phyloP scores from a whole-genome alignment of 768 basidiomycete species.

The Favolaschia claudopus region DNA sequence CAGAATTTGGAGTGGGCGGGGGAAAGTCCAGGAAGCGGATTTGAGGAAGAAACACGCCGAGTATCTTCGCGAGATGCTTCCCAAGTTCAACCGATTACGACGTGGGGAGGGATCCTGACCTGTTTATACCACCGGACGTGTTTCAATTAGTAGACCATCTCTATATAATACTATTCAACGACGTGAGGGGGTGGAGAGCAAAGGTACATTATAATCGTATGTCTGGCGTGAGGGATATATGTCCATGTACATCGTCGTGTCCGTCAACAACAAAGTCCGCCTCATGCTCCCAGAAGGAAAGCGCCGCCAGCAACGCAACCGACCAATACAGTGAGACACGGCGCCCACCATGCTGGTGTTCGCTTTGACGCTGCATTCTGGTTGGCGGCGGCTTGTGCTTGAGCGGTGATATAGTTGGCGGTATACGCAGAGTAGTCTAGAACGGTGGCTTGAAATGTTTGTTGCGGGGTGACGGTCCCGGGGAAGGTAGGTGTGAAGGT shows the following conservation, averaged over 20 bases:
- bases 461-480: neutral
- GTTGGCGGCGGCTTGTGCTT: neutral
- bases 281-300: constrained; percentile 16
- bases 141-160: neutral
- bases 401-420: constrained; percentile 12
- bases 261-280: neutral
- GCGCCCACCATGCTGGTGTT: constrained; percentile 9
- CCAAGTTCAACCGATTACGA: constrained; percentile 84
- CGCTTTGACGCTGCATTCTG: neutral
- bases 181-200: neutral
- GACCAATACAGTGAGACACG: neutral
- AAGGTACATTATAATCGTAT: neutral
- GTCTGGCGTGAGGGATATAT: neutral
- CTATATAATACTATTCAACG: neutral
- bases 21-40: constrained; percentile 83
- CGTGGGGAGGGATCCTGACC: constrained; percentile 60
- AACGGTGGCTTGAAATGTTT: constrained; percentile 24
- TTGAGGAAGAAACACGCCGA: constrained; percentile 88
- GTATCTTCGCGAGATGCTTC: constrained; percentile 90
- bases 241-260: constrained; percentile 17
- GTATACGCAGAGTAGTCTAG: constrained; percentile 20
- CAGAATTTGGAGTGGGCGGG: constrained; percentile 86
- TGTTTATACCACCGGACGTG: neutral
- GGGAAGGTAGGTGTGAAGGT: constrained; percentile 23
- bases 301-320: neutral